phyloP scores from a whole-genome alignment of 2,329 filamentous ascomycete species.

The Paecilomyces niveus region DNA sequence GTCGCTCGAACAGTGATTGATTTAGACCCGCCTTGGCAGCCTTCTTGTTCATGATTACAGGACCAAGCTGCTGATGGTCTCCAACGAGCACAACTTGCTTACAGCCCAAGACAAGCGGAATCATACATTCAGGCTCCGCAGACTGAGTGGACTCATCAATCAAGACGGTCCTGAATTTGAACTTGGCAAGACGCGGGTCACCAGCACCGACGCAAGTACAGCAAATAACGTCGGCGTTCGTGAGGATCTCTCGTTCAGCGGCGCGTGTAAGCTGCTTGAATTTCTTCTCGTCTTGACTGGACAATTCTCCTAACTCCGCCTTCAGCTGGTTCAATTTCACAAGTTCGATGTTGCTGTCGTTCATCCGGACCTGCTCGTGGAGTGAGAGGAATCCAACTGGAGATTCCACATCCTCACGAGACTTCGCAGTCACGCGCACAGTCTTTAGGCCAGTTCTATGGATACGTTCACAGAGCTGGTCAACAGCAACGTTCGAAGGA shows the following conservation, averaged over 20 bases:
- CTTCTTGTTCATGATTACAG: constrained; percentile 99
- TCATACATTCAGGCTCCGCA: constrained; percentile 98
- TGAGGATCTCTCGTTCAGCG: constrained; percentile 90
- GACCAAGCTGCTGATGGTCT: constrained; percentile 95
- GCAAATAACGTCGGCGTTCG: constrained; percentile 94
- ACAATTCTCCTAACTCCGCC: constrained; percentile 81
- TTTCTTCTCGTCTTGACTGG: constrained; percentile 95
- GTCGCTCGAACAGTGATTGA: constrained; percentile 94
- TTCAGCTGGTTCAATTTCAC: constrained; percentile 91
- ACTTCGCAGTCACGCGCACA: constrained; percentile 96
- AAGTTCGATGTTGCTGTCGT: constrained; percentile 90
- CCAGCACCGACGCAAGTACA: constrained; percentile 97
- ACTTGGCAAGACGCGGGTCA: constrained; percentile 88
- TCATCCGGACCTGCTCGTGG: constrained; percentile 95
- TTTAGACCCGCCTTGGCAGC: constrained; percentile 95
- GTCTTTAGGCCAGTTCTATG: constrained; percentile 93
- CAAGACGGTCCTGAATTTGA: constrained; percentile 96
- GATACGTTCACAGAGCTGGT: constrained; percentile 95
- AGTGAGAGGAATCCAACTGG: constrained; percentile 91
- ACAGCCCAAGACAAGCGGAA: constrained; percentile 90
- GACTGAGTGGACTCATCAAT: constrained; percentile 99
- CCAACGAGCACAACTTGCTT: constrained; percentile 99
- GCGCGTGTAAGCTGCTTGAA: constrained; percentile 92
- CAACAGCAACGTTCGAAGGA: constrained; percentile 95
- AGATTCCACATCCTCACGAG: constrained; percentile 97